Evolutionary conservation across 1,284 basidiomycete species (phyloP), one percentile per base, ranked within the genome.

Genomic region (Ustilago curta): DNA sequence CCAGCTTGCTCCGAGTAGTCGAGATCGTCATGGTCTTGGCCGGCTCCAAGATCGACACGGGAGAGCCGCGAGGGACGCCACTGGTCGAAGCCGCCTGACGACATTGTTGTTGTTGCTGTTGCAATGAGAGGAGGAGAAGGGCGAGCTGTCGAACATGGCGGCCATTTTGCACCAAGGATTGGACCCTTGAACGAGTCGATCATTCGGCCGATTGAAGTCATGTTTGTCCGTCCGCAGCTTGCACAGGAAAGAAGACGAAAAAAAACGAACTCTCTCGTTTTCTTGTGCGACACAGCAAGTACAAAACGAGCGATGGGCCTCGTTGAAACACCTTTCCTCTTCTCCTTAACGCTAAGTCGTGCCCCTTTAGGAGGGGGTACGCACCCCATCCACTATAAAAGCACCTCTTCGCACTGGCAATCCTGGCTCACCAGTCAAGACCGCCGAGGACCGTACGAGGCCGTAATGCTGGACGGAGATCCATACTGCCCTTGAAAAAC

Each of bases 401-500:
- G 73, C 73, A 76, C 73, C 73, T 76, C 73, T 76, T 76, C 69
- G 59, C 51, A 75, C 57, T 70, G 71, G 63, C 39, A 70, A 43
- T 53, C 60, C 25, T 48, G 37, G 31, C 43, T 25, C 29, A 31
- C 48, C 18, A 29, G 39, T 31, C 47, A 49, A 50, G 66, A 66
- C 61, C 57, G 70, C 69, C 73, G 61, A 76, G 69, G 73, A 76
- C 65, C 65, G 69, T 76, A 76, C 69, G 73, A 76, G 73, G 73
- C 73, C 73, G 73, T 76, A 76, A 76, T 65, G 73, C 47, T 71
- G 61, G 73, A 76, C 69, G 73, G 69, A 76, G 73, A 76, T 54
- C 40, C 35, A 76, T 56, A 76, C 73, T 55, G 64, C 61, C 40
- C 11, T 18, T 29, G 21, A 16, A 19, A 25, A 23, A 27, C 27